Evolutionary conservation across 306 rosid species (phyloP).

Genomic region (Fragaria ananassa): DNA sequence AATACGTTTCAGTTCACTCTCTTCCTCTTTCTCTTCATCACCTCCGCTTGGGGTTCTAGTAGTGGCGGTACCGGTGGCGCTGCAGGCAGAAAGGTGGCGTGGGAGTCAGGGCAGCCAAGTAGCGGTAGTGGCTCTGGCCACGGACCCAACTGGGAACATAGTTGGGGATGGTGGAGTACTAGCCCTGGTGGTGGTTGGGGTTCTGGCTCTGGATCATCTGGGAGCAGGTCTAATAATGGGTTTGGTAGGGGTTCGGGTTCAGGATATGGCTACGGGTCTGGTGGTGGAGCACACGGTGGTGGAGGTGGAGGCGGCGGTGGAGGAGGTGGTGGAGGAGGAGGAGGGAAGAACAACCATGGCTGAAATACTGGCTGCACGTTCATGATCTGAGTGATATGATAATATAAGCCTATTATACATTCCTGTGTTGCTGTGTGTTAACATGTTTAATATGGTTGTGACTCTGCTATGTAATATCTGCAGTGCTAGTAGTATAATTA

Average conservation of each 20-base stretch:
- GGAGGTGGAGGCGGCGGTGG: constrained; percentile 64
- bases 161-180: constrained; percentile 90
- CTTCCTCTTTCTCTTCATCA: constrained; percentile 36
- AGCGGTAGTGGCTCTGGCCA: constrained; percentile 66
- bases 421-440: constrained; percentile 4
- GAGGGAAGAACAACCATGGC: constrained; percentile 35
- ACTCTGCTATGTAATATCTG: neutral
- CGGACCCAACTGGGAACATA: constrained; percentile 70
- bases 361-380: constrained; percentile 18
- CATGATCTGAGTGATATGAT: neutral
- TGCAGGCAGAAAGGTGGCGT: constrained; percentile 28
- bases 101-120: constrained; percentile 35
- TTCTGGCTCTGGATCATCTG: constrained; percentile 75
- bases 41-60: constrained; percentile 8
- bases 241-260: constrained; percentile 48
- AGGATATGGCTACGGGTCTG: constrained; percentile 53
- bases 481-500: neutral
- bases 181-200: constrained; percentile 71
- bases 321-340: constrained; percentile 16
- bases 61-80: neutral
- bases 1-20: constrained; percentile 20
- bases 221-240: constrained; percentile 46
- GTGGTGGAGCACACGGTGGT: constrained; percentile 50
- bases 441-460: neutral
- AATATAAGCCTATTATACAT: neutral